These are phyloP conservation scores for Rhynchospora pubera DNA, from an alignment of 176 grass and related monocot species.

Conservation along the genomic window DNA sequence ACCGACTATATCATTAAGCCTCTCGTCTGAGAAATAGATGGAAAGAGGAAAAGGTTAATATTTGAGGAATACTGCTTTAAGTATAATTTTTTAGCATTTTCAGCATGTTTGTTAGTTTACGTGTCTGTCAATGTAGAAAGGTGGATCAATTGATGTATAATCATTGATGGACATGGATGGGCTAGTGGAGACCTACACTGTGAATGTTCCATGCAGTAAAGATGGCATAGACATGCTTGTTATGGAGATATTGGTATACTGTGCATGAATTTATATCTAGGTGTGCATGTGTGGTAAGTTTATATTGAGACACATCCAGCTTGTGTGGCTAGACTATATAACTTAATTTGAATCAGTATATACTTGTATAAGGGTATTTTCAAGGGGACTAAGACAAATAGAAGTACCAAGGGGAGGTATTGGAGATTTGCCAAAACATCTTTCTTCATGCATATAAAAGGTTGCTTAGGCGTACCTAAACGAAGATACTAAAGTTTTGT, in stretches of 20 bases:
- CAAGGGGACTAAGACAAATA: not conserved
- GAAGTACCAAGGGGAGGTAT: not conserved
- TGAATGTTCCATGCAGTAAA: not conserved
- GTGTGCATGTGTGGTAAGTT: not conserved
- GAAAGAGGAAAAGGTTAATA: constrained; percentile 14
- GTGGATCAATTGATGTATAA: not conserved
- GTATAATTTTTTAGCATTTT: not conserved
- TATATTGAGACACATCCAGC: not conserved
- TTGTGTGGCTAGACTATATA: not conserved
- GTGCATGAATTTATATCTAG: not conserved
- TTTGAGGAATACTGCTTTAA: constrained; percentile 16
- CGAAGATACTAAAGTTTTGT: not conserved
- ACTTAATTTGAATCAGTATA: not conserved
- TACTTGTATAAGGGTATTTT: not conserved
- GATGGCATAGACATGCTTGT: not conserved
- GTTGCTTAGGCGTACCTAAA: not conserved
- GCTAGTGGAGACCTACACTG: not conserved
- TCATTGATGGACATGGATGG: not conserved
- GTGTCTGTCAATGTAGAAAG: not conserved
- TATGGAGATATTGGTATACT: not conserved
- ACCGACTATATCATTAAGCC: constrained; percentile 96
- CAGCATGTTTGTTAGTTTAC: not conserved
- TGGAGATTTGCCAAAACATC: not conserved
- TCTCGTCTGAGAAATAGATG: constrained; percentile 60
- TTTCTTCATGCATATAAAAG: not conserved